These are phyloP conservation scores for Suhomyces coccinellae DNA, from an alignment of 1,139 yeast species.

Conservation along the genomic window DNA sequence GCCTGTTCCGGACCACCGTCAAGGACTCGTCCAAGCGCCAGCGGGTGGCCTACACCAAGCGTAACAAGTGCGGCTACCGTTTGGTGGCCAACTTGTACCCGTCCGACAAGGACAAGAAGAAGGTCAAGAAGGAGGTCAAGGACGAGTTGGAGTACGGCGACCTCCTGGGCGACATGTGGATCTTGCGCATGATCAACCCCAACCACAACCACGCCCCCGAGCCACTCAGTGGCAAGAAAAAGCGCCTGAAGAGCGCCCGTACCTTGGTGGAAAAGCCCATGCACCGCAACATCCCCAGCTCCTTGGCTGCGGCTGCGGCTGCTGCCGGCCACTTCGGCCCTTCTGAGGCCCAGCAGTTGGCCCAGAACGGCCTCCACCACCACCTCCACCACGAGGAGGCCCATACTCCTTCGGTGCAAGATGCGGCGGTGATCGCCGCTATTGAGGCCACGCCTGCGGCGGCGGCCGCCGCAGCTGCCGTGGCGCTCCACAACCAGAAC, in stretches of 20 bases:
- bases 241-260: conserved; percentile 42
- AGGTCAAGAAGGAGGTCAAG: conserved; percentile 26
- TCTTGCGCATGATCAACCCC: conserved; percentile 51
- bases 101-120: conserved; percentile 42
- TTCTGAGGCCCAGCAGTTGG: conserved; percentile 22
- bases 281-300: conserved; percentile 26
- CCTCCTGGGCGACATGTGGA: conserved; percentile 42
- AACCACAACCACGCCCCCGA: conserved; percentile 51
- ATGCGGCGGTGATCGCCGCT: conserved; percentile 50
- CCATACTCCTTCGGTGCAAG: conserved; percentile 40
- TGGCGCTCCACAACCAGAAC: conserved; percentile 31
- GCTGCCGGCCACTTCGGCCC: conserved; percentile 23
- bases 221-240: conserved; percentile 37
- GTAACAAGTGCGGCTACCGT: conserved; percentile 51
- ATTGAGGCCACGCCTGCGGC: conserved; percentile 44
- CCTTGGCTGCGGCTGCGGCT: conserved; percentile 15
- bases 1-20: conserved; percentile 50
- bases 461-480: conserved; percentile 34
- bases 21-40: conserved; percentile 50
- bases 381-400: conserved; percentile 25
- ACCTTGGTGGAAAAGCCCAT: conserved; percentile 50
- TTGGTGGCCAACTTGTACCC: conserved; percentile 51
- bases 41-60: conserved; percentile 52
- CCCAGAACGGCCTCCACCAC: conserved; percentile 21
- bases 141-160: conserved; percentile 27